phyloP scores from a whole-genome alignment of 2,329 filamentous ascomycete genomes.

The Aureobasidium pullulans region DNA sequence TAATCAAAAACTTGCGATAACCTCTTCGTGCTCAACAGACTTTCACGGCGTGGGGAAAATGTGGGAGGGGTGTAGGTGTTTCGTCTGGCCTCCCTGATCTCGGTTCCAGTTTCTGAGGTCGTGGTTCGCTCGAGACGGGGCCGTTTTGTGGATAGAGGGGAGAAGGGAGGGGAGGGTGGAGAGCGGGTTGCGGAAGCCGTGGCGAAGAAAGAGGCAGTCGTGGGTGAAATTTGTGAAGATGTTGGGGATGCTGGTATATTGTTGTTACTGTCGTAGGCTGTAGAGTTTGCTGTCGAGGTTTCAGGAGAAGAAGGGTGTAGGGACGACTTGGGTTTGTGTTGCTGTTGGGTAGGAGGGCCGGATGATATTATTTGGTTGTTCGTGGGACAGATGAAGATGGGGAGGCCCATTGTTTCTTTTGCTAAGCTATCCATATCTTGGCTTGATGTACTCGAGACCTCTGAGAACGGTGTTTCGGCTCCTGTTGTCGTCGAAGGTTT shows the following conservation, averaged over 20 bases:
- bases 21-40: background rate
- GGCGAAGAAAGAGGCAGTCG: background rate
- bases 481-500: no score
- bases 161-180: background rate
- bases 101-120: no score
- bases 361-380: background rate
- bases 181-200: background rate
- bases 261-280: background rate
- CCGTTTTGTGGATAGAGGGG: background rate
- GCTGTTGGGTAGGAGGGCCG: background rate
- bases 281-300: no score
- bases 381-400: background rate
- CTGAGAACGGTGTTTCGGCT: background rate
- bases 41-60: background rate
- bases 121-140: no score
- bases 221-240: background rate
- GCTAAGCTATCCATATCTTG: background rate
- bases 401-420: slow-evolving; percentile 10
- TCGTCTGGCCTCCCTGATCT: background rate
- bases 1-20: background rate
- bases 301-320: background rate
- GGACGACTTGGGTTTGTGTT: background rate
- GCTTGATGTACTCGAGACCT: background rate
- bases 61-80: slow-evolving; percentile 3
- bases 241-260: background rate